A percentile compares a stretch with the other conserved stretches of the same genome.
These are phyloP conservation scores for Pseudoneurospora amorphoporcata DNA, from an alignment of 495 filamentous ascomycete species.

Conservation along the genomic window DNA sequence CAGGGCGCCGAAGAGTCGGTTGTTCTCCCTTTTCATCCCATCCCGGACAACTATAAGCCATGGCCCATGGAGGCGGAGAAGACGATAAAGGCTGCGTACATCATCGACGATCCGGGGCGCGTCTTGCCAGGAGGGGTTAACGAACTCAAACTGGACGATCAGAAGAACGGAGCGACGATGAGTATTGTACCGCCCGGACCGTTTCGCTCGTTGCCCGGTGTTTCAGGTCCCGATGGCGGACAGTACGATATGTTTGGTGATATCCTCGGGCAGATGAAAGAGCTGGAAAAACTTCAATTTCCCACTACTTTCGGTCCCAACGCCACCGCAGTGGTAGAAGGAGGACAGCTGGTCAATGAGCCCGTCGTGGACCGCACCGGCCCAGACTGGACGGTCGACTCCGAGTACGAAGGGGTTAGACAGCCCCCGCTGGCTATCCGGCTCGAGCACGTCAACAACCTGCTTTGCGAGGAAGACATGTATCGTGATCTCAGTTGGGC, in stretches of 20 bases:
- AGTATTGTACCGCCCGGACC: not conserved
- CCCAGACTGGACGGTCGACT: conserved; percentile 13
- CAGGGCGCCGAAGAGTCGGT: not conserved
- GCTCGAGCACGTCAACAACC: conserved; percentile 17
- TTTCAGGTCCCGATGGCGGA: not conserved
- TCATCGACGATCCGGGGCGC: not conserved
- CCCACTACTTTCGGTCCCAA: not conserved
- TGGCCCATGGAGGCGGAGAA: not conserved
- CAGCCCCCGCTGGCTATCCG: conserved; percentile 17
- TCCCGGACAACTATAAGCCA: conserved; percentile 1
- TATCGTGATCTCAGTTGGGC: conserved; percentile 20
- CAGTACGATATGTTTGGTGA: not conserved
- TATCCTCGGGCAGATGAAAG: not conserved
- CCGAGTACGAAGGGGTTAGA: conserved; percentile 8
- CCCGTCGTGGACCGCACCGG: not conserved
- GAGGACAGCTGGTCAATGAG: not conserved
- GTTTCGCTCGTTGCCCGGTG: not conserved
- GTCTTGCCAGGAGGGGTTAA: not conserved
- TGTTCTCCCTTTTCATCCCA: not conserved
- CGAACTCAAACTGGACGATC: not conserved
- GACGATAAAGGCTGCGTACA: not conserved
- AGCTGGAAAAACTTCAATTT: not conserved
- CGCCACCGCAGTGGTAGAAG: not conserved
- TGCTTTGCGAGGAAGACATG: conserved; percentile 23
- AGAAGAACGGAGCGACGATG: not conserved